Evolutionary conservation across 148 eudicot species (phyloP).

Genomic region (Euryodendron excelsum): DNA sequence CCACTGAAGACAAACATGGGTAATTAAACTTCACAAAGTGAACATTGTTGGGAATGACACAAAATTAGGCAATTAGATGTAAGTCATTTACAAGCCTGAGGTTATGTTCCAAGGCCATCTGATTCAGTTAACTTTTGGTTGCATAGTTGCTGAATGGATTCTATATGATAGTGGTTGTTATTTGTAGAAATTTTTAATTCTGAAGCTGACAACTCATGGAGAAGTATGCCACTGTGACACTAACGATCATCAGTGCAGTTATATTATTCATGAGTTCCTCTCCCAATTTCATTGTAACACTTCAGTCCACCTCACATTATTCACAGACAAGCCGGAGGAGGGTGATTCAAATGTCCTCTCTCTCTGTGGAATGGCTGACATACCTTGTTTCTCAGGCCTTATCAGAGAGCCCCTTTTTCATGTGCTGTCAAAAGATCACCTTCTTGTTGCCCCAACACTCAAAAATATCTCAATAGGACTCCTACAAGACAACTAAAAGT

Average conservation of each 20-base stretch:
- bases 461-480: conserved; percentile 8
- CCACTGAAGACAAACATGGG: too few relatives aligned
- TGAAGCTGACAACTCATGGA: background rate
- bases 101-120: background rate
- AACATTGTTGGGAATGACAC: background rate
- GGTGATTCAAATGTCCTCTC: background rate
- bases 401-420: background rate
- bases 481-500: conserved; percentile 6
- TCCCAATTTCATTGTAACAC: background rate
- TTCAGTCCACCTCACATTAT: background rate
- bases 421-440: conserved; percentile 7
- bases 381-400: conserved; percentile 29
- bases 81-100: background rate
- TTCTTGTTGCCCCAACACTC: background rate
- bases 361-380: background rate
- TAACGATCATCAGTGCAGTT: too few relatives aligned
- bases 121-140: background rate
- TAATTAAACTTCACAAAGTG: background rate
- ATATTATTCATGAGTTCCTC: too few relatives aligned
- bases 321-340: background rate
- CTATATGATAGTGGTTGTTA: background rate
- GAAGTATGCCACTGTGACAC: too few relatives aligned
- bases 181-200: background rate
- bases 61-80: background rate
- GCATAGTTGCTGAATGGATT: background rate